Conservation (phyloP, 768 basidiomycete genomes). For the Rhizopogon vinicolor region DNA sequence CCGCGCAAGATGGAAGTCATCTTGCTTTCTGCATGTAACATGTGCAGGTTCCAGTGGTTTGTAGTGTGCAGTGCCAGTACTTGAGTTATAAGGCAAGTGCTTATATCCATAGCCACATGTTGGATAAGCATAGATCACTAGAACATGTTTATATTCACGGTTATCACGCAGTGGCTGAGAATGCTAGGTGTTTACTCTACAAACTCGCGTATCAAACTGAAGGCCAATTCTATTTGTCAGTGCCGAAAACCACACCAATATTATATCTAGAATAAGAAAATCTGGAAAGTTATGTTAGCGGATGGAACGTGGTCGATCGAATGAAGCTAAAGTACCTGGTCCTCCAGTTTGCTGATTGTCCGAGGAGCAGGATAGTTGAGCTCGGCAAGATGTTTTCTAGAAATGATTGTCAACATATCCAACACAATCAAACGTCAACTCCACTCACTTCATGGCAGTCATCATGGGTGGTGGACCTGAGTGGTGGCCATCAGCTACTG, state of each 20-base stretch:
- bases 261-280: slow-evolving; percentile 34
- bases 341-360: slow-evolving; percentile 88
- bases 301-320: neutral
- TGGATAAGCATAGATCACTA: no score
- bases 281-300: slow-evolving; percentile 22
- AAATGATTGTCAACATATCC: slow-evolving; percentile 3
- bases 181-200: no score
- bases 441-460: slow-evolving; percentile 72
- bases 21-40: no score
- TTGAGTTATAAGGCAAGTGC: no score
- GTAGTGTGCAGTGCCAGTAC: no score
- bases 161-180: no score
- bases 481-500: neutral
- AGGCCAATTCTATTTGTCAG: neutral
- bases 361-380: slow-evolving; percentile 86
- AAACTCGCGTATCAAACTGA: neutral
- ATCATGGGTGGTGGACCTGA: slow-evolving; percentile 75
- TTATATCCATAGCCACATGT: no score
- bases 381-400: slow-evolving; percentile 83
- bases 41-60: no score
- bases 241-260: neutral
- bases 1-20: no score
- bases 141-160: neutral
- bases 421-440: neutral
- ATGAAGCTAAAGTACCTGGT: slow-evolving; percentile 53